Conservation (phyloP, 257 asterid genomes). For the Fraxinus anomala region DNA sequence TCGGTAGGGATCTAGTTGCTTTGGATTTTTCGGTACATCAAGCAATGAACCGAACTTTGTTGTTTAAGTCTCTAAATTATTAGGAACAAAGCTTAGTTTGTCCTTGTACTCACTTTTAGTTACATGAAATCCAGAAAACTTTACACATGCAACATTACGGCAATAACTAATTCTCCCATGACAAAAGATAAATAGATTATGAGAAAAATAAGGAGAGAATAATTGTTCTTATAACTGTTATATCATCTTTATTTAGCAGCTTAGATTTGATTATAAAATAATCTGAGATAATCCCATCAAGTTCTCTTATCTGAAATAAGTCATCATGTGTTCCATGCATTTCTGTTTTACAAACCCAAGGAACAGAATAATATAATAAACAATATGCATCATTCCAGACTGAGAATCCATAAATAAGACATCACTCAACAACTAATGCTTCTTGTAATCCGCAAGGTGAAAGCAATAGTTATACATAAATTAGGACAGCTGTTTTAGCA, state of each 20-base stretch:
- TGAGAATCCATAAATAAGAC: neutral
- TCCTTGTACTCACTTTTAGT: neutral
- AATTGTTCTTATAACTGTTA: neutral
- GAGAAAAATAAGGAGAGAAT: neutral
- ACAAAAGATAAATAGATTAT: too few relatives aligned
- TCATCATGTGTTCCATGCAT: neutral
- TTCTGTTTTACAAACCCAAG: neutral
- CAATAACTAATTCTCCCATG: neutral
- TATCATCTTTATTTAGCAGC: neutral
- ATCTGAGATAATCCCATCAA: neutral
- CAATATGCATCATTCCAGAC: slow-evolving; percentile 2
- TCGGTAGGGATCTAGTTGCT: neutral
- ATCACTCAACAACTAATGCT: neutral
- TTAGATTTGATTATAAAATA: neutral
- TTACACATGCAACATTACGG: neutral
- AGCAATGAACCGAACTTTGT: neutral
- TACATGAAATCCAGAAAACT: neutral
- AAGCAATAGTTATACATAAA: neutral
- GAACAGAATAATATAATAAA: neutral
- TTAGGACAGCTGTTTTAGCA: slow-evolving; percentile 8
- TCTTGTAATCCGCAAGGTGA: slow-evolving; percentile 6
- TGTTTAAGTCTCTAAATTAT: neutral
- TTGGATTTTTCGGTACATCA: neutral
- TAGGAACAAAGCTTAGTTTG: neutral
- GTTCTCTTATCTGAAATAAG: neutral